Base-by-base conservation (phyloP, 2,329 filamentous ascomycete genomes). In the Zasmidium citrigriseum region DNA sequence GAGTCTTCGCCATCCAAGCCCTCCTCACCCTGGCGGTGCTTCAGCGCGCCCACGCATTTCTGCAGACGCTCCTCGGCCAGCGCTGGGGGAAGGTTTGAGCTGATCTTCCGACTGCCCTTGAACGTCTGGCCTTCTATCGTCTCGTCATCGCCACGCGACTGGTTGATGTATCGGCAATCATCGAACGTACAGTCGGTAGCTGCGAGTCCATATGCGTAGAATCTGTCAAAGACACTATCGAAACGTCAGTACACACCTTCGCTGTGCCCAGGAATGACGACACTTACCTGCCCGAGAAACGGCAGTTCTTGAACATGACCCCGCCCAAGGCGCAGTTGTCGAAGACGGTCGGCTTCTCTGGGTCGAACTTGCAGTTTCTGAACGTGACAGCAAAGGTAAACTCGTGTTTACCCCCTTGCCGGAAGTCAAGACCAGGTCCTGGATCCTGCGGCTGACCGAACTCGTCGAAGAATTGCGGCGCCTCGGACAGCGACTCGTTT, bases 281-380 rank as follows among this genome's bases (percentile, higher is more conserved):
- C 12, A 41, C 34, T 41, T n/a, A 41, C 34, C 34, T 41, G 50
- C 34, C 29, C 21, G 16, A 18, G 34, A 55, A 55, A 16, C 25
- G 20, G 22, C 54, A 50, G 18, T 27, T 25, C n/a, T 50, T 21
- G 46, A 55, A 55, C 27, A 48, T 22, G n/a, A 55, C 54, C 4
- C 23, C 27, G 1, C 45, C 29, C 2, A 50, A 18, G 1, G 44
- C 46, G 29, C 54, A 55, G 24, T 55, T 41, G 29, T 50, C 46
- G 54, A 55, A 50, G 2, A 25, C 4, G 22, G 54, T 55, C 1
- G 22, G 22, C 18, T 54, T 24, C 11, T 21, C 21, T 12, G 50
- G 1, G n/a, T 52, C 38, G 41, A 54, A 54, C 11, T 2, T 34
- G 44, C 52, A 54, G 41, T 46, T 24, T 14, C 46, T 47, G 52